Evolutionary conservation across 495 filamentous ascomycete species (phyloP).

Genomic region (Podospora bellae-mahoneyi): DNA sequence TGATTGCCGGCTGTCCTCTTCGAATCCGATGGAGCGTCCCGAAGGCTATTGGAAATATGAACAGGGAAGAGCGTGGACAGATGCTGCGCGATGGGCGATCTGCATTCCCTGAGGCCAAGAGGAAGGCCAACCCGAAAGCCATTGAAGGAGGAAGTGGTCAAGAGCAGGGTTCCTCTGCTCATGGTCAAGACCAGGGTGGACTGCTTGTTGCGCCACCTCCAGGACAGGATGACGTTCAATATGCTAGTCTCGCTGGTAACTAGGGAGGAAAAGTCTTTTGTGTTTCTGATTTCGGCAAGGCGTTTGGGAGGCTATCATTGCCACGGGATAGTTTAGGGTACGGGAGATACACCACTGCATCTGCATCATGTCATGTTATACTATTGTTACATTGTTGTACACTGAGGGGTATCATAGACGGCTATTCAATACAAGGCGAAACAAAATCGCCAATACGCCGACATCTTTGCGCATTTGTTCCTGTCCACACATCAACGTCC

Average conservation of each 20-base stretch:
- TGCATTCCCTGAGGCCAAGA: constrained; percentile 44
- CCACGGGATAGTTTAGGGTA: constrained; percentile 22
- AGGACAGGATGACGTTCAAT: constrained; percentile 73
- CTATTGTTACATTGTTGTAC: constrained; percentile 25
- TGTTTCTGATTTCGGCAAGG: constrained; percentile 39
- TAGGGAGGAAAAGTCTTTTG: constrained; percentile 46
- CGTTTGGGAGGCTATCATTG: constrained; percentile 34
- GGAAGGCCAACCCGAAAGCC: constrained; percentile 34
- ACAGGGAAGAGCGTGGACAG: constrained; percentile 70
- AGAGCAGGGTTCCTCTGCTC: constrained; percentile 15
- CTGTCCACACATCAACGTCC: constrained; percentile 14
- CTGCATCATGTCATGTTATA: constrained; percentile 18
- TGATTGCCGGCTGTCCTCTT: constrained; percentile 80
- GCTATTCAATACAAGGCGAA: constrained; percentile 27
- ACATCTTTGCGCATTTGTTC: constrained; percentile 9
- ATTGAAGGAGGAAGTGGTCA: constrained; percentile 33
- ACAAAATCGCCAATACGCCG: constrained; percentile 20
- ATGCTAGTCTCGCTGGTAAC: constrained; percentile 81
- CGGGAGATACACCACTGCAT: constrained; percentile 19
- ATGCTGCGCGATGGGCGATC: constrained; percentile 70
- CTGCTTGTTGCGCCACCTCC: constrained; percentile 74
- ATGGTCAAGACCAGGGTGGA: constrained; percentile 36
- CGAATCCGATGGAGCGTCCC: constrained; percentile 89
- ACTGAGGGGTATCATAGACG: constrained; percentile 34
- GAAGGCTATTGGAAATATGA: constrained; percentile 83